Base-by-base conservation (phyloP, 352 stramenopile species). In the Sclerospora graminicola region DNA sequence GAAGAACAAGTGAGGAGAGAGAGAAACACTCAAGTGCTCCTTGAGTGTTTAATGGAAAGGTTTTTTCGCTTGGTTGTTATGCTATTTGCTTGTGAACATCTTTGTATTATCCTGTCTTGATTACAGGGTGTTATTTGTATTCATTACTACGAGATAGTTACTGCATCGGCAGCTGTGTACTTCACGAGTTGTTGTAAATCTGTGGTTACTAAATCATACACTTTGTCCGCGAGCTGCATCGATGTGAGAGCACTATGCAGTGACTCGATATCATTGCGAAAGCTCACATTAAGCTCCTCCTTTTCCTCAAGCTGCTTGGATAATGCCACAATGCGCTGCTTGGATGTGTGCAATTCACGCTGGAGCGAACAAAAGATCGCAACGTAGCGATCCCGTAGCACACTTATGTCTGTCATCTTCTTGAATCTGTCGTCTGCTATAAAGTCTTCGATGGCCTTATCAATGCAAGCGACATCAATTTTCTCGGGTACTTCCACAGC, bases 351-450 rank as follows among this genome's bases (percentile, higher is more conserved):
- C 45, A 88, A 45, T 44, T 82, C 69, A 10, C 57, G 60, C 37
- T 88, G 76, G 28, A 88, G 30, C 2, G 64, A 69, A 23, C 69
- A 76, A 41, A 88, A 82, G 57, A 88, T 80, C 26, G 68, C 51
- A 6, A 79, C 66, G 28, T 88, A 88, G 39, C 69, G 69, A 14
- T 63, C 45, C 19, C 63, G 60, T 45, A 84, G 49, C 15, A 59
- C 57, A 14, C 58, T 44, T 9, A 78, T 38, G 10, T 76, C 57
- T 8, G 51, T 23, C 29, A 40, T 45, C 27, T 59, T 49, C 15
- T 43, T 38, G 5, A 43, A 23, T 7, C 30, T 55, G 27, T 29
- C 30, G 27, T 51, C 49, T 14, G 36, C 43, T 34, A 67, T 63
- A 23, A 83, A 82, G 4, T 65, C 59, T 35, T 60, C 42, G 21